A percentile compares a stretch with the other conserved stretches of the same genome.
Evolutionary conservation across 139 green algal genomes (phyloP).

Genomic region (Coelastrella sp.): DNA sequence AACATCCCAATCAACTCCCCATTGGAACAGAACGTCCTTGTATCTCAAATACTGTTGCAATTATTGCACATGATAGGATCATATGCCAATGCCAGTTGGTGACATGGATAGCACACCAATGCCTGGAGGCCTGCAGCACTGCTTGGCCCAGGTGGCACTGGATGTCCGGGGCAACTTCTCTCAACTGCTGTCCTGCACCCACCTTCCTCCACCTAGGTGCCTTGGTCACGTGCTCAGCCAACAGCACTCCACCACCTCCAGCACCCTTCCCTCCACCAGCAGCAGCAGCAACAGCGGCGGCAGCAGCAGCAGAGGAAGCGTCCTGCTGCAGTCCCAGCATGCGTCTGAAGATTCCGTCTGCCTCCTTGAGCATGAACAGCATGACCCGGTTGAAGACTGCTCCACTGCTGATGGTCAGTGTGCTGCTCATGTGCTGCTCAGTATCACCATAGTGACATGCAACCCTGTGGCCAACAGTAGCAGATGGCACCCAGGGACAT

Average conservation of each 20-base stretch:
- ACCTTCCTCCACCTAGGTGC: slow-evolving; percentile 57
- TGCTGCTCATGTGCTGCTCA: slow-evolving; percentile 37
- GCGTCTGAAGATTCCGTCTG: slow-evolving; percentile 81
- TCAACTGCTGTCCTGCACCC: not conserved
- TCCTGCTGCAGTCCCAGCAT: slow-evolving; percentile 63
- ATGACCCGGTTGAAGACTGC: slow-evolving; percentile 91
- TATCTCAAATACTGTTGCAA: no score
- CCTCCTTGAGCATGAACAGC: slow-evolving; percentile 88
- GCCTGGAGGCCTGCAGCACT: no score
- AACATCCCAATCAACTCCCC: no score
- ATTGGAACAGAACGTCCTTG: no score
- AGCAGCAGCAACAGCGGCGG: not conserved
- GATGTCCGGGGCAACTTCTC: no score
- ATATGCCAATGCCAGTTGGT: no score
- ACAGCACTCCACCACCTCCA: slow-evolving; percentile 2
- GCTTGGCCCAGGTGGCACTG: no score
- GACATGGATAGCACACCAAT: no score
- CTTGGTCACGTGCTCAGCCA: slow-evolving; percentile 14
- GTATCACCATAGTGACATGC: slow-evolving; percentile 47
- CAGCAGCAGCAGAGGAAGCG: slow-evolving; percentile 1
- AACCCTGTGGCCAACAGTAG: slow-evolving; percentile 6
- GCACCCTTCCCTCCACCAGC: slow-evolving; percentile 7
- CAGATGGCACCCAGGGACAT: not conserved
- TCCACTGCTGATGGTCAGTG: slow-evolving; percentile 73
- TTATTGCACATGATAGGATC: no score